These are phyloP conservation scores for Vigna angularis DNA, from an alignment of 306 rosid species.

Conservation along the genomic window DNA sequence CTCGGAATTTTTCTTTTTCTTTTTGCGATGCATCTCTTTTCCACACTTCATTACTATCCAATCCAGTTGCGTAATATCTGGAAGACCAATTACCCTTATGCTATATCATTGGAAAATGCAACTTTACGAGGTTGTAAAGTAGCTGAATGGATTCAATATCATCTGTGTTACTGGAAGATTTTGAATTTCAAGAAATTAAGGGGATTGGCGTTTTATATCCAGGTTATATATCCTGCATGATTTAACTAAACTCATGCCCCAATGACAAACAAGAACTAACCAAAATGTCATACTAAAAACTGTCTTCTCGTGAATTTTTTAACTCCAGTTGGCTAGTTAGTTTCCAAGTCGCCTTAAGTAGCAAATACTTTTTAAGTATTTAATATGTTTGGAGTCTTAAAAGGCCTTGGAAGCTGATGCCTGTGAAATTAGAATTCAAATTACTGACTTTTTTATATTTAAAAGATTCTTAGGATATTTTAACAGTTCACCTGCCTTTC, in stretches of 20 bases:
- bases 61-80: background rate
- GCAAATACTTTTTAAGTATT: background rate
- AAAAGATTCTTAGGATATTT: background rate
- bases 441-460: background rate
- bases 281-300: background rate
- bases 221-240: background rate
- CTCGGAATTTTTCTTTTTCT: background rate
- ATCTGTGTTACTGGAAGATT: background rate
- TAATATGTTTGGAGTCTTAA: background rate
- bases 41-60: background rate
- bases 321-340: background rate
- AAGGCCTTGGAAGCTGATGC: background rate
- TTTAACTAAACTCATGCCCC: background rate
- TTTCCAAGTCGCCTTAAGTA: background rate
- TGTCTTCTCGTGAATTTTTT: background rate
- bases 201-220: background rate
- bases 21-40: constrained; percentile 22
- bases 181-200: background rate
- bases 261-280: background rate
- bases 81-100: background rate
- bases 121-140: constrained; percentile 5
- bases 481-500: background rate
- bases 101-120: constrained; percentile 34
- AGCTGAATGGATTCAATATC: constrained; percentile 14
- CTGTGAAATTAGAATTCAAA: background rate